Evolutionary conservation across 2,329 filamentous ascomycete species (phyloP).

Genomic region (Pseudogymnoascus sp.): DNA sequence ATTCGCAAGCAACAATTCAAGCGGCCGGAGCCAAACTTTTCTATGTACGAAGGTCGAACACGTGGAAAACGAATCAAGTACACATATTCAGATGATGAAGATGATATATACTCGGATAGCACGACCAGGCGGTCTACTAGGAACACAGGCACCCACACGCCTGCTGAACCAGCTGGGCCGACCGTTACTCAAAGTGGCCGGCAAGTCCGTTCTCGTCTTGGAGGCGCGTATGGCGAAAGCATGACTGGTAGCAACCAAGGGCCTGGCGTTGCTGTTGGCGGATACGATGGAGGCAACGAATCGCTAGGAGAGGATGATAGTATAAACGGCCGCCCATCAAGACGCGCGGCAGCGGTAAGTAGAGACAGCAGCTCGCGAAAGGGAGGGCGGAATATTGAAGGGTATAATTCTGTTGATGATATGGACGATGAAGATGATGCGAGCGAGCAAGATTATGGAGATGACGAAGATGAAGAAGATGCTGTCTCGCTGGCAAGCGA

Average conservation of each 20-base stretch:
- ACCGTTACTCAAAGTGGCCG: constrained; percentile 79
- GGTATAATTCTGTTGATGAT: constrained; percentile 55
- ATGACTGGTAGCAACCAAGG: constrained; percentile 44
- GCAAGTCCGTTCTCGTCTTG: constrained; percentile 62
- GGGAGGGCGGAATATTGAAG: constrained; percentile 42
- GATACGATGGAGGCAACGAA: constrained; percentile 38
- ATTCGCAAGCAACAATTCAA: constrained; percentile 55
- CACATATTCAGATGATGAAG: constrained; percentile 82
- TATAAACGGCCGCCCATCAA: constrained; percentile 34
- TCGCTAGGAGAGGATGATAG: constrained; percentile 40
- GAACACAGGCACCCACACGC: constrained; percentile 67
- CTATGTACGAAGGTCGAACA: constrained; percentile 91
- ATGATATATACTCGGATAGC: constrained; percentile 59
- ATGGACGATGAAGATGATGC: constrained; percentile 63
- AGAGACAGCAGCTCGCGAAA: constrained; percentile 28
- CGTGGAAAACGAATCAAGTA: constrained; percentile 95
- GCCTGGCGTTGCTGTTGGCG: constrained; percentile 26
- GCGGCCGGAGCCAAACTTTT: constrained; percentile 46
- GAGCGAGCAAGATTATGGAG: constrained; percentile 68
- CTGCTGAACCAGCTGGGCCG: constrained; percentile 58
- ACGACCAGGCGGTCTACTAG: constrained; percentile 61
- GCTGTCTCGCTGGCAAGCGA: constrained; percentile 57
- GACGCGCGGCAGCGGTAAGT: constrained; percentile 30
- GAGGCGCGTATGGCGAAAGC: constrained; percentile 48
- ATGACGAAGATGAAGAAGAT: constrained; percentile 65